These are phyloP conservation scores for Kwoniella mangroviensis DNA, from an alignment of 768 basidiomycete species.

Conservation along the genomic window DNA sequence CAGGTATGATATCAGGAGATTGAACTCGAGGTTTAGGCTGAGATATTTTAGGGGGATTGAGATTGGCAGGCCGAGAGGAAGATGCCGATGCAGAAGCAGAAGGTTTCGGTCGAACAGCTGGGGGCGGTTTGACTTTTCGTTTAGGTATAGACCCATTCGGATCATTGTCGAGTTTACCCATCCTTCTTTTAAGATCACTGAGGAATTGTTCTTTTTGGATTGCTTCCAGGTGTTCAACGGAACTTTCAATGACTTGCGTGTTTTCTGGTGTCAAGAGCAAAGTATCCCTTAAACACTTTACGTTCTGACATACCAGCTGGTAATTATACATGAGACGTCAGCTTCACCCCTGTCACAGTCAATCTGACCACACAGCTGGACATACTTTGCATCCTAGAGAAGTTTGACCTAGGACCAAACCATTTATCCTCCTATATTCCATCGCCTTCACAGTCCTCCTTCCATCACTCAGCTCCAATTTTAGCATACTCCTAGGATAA, in stretches of 20 bases:
- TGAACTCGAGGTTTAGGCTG: slow-evolving; percentile 2
- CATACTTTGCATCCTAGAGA: slow-evolving; percentile 80
- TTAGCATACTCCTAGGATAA: slow-evolving; percentile 80
- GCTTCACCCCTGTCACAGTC: neutral
- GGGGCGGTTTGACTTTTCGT: slow-evolving; percentile 5
- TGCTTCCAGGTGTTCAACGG: slow-evolving; percentile 69
- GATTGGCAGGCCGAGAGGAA: neutral
- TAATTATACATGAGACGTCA: slow-evolving; percentile 61
- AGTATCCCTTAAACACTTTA: slow-evolving; percentile 70
- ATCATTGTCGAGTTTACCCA: slow-evolving; percentile 64
- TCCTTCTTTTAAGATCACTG: slow-evolving; percentile 65
- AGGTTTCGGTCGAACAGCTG: slow-evolving; percentile 15
- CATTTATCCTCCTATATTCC: slow-evolving; percentile 72
- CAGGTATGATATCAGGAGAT: neutral
- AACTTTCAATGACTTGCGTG: slow-evolving; percentile 60
- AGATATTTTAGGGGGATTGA: neutral
- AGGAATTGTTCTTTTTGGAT: slow-evolving; percentile 68
- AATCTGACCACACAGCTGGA: neutral
- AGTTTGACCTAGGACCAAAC: slow-evolving; percentile 74
- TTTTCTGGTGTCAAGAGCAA: slow-evolving; percentile 77
- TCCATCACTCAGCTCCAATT: slow-evolving; percentile 80
- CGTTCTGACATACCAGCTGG: slow-evolving; percentile 65
- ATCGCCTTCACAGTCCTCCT: slow-evolving; percentile 69
- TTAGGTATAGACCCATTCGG: neutral
- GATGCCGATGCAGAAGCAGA: neutral